These are phyloP conservation scores for Acacia crassicarpa DNA, from an alignment of 306 rosid genomes.

Conservation along the genomic window DNA sequence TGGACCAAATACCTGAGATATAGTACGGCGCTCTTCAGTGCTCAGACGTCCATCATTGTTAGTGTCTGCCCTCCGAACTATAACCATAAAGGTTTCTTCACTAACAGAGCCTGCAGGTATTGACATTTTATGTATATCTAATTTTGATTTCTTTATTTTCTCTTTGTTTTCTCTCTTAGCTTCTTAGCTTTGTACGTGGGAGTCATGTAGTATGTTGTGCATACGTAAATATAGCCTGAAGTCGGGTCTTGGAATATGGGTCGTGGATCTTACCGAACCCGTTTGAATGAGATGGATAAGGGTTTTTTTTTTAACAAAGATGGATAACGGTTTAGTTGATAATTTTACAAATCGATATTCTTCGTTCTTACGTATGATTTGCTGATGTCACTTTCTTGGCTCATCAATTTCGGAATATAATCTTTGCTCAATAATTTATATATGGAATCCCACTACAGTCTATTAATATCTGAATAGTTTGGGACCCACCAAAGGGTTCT, in stretches of 20 bases:
- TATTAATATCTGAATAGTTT: neutral
- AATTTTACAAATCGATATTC: no score
- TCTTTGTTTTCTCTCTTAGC: neutral
- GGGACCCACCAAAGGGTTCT: neutral
- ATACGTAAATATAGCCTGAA: neutral
- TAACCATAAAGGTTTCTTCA: neutral
- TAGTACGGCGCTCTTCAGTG: neutral
- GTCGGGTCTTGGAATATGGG: neutral
- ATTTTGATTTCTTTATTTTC: neutral
- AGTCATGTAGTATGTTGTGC: neutral
- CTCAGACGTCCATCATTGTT: neutral
- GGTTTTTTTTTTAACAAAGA: no score
- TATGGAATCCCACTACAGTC: neutral
- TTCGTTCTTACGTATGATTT: neutral
- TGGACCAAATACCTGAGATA: neutral
- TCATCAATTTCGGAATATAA: neutral
- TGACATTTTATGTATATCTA: neutral
- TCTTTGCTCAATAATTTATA: neutral
- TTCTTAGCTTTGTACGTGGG: neutral
- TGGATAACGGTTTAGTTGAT: no score
- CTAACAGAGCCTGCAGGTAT: neutral
- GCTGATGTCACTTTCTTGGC: neutral
- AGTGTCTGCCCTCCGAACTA: neutral
- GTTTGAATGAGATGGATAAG: neutral
- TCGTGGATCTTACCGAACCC: neutral